Percentiles rank a stretch among this genome's conserved stretches.
Evolutionary conservation across 345 rosid genomes (phyloP).

Genomic region (Salix arbutifolia): DNA sequence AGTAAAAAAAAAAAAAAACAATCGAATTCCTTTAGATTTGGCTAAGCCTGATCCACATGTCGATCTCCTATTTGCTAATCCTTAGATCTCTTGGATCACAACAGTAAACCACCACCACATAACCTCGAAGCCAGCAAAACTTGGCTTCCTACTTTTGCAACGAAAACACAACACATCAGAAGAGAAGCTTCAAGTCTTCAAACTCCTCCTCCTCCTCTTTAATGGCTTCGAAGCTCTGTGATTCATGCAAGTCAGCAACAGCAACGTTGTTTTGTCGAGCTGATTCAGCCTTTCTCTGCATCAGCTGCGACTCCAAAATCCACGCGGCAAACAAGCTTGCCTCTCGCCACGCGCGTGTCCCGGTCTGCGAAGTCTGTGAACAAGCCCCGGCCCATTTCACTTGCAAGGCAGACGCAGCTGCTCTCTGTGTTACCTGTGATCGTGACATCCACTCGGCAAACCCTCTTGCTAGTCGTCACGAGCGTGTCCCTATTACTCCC

Average conservation of each 20-base stretch:
- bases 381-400: conserved; percentile 97
- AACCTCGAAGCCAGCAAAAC: not conserved
- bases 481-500: conserved; percentile 76
- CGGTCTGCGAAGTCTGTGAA: conserved; percentile 95
- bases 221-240: conserved; percentile 90
- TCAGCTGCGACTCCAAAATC: conserved; percentile 71
- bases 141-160: not conserved
- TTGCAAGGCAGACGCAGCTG: conserved; percentile 99
- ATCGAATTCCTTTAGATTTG: conserved; percentile 18
- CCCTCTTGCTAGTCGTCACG: conserved; percentile 87
- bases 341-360: conserved; percentile 89
- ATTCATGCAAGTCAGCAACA: conserved; percentile 90
- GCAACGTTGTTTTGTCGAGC: conserved; percentile 80
- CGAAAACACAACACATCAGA: not conserved
- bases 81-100: conserved; percentile 50
- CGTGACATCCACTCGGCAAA: conserved; percentile 96
- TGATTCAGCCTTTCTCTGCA: conserved; percentile 88
- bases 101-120: not conserved
- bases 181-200: not conserved
- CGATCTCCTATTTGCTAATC: conserved; percentile 2
- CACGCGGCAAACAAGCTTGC: conserved; percentile 96
- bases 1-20: not conserved
- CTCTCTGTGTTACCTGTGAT: conserved; percentile 92
- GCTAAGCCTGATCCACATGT: conserved; percentile 63
- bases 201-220: not conserved